Conservation (phyloP, 2,329 filamentous ascomycete genomes). For the Exophiala xenobiotica region DNA sequence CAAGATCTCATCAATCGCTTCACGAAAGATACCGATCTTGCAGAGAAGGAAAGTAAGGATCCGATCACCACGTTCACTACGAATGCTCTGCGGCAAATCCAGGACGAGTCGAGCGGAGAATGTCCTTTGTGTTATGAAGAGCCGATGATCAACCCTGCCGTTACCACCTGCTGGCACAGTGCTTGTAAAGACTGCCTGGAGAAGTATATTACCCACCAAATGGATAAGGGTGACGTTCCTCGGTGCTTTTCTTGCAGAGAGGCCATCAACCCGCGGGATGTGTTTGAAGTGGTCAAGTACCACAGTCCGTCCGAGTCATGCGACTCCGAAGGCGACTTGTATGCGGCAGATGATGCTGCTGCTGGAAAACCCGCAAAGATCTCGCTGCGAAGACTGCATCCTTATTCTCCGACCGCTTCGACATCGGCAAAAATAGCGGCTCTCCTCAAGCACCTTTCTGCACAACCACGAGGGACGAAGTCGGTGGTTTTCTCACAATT, state of each 20-base stretch:
- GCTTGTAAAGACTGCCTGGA: slow-evolving; percentile 93
- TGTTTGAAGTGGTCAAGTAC: slow-evolving; percentile 89
- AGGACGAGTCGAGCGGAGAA: slow-evolving; percentile 82
- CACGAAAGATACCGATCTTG: slow-evolving; percentile 64
- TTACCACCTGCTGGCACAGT: slow-evolving; percentile 96
- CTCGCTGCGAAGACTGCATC: slow-evolving; percentile 60
- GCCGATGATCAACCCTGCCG: slow-evolving; percentile 89
- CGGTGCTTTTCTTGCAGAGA: slow-evolving; percentile 90
- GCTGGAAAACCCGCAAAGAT: slow-evolving; percentile 48
- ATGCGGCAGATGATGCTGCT: slow-evolving; percentile 38
- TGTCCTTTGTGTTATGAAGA: slow-evolving; percentile 95
- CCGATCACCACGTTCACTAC: slow-evolving; percentile 75
- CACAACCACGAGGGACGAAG: slow-evolving; percentile 71
- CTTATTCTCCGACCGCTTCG: slow-evolving; percentile 58
- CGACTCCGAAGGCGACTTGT: slow-evolving; percentile 42
- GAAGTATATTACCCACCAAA: slow-evolving; percentile 84
- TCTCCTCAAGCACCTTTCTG: slow-evolving; percentile 71
- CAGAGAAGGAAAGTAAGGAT: slow-evolving; percentile 54
- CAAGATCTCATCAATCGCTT: slow-evolving; percentile 82
- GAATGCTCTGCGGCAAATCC: slow-evolving; percentile 85
- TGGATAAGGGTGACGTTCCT: slow-evolving; percentile 70
- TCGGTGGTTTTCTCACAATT: slow-evolving; percentile 97
- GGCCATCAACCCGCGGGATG: slow-evolving; percentile 73
- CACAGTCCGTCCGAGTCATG: slow-evolving; percentile 34
- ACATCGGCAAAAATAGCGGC: slow-evolving; percentile 82